A percentile compares a stretch with the other conserved stretches of the same genome.
Conservation (phyloP, 2,329 filamentous ascomycete species). For the Grosmannia serpens region DNA sequence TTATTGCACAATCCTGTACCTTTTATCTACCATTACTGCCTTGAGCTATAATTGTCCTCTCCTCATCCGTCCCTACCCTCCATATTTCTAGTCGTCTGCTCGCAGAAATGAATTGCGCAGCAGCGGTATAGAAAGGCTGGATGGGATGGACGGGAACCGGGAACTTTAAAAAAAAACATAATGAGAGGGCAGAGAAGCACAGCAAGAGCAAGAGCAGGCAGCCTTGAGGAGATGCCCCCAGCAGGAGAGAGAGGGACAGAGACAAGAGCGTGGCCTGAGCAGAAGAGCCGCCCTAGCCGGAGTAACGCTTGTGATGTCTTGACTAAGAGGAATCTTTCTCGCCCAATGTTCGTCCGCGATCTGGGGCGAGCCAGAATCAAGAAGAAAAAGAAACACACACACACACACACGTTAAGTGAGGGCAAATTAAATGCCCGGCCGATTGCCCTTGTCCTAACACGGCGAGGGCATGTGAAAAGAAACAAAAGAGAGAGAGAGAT, state of each 20-base stretch:
- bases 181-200: neutral
- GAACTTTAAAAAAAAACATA: neutral
- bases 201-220: neutral
- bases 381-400: no score
- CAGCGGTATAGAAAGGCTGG: neutral
- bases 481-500: neutral
- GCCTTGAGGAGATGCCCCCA: neutral
- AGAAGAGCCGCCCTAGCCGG: neutral
- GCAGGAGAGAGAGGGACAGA: neutral
- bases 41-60: neutral
- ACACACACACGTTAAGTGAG: neutral
- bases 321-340: neutral
- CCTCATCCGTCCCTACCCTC: neutral
- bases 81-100: neutral
- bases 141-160: neutral
- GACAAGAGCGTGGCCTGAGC: neutral
- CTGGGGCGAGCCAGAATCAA: neutral
- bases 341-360: neutral
- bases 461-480: neutral
- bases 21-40: neutral
- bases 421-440: neutral
- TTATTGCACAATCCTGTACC: neutral
- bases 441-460: neutral
- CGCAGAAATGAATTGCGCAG: conserved; percentile 3
- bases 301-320: neutral